These are phyloP conservation scores for Kodamaea jinghongensis DNA, from an alignment of 805 yeast species.

Conservation along the genomic window DNA sequence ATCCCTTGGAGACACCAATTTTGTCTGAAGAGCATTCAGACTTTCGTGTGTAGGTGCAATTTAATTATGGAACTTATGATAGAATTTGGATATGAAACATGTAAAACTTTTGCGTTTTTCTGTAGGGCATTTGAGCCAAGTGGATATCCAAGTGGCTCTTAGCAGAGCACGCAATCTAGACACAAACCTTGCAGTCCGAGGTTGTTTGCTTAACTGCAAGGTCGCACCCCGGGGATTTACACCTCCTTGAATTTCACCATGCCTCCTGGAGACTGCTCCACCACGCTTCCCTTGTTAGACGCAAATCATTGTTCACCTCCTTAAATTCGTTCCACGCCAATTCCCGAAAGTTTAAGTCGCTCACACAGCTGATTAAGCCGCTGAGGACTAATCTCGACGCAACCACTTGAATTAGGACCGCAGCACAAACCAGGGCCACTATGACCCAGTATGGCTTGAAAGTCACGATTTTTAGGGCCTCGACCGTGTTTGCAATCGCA, in stretches of 20 bases:
- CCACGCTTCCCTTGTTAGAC: not conserved
- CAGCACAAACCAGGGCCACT: constrained; percentile 13
- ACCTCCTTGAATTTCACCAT: too few species aligned
- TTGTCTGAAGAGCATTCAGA: too few species aligned
- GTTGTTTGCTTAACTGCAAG: too few species aligned
- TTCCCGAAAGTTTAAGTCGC: constrained; percentile 10
- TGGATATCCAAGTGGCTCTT: too few species aligned
- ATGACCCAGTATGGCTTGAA: constrained; percentile 15
- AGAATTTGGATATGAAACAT: not conserved
- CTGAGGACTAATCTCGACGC: constrained; percentile 16
- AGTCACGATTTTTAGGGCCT: constrained; percentile 42
- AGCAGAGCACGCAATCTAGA: too few species aligned
- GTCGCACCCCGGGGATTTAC: too few species aligned
- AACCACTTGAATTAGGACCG: constrained; percentile 16
- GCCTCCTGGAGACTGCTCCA: not conserved
- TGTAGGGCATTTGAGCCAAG: too few species aligned
- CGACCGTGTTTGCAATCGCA: constrained; percentile 62
- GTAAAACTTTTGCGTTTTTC: too few species aligned
- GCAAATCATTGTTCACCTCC: constrained; percentile 1
- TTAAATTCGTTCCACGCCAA: constrained; percentile 20
- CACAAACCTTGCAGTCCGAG: too few species aligned
- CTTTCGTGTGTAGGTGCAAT: too few species aligned
- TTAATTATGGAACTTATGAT: not conserved
- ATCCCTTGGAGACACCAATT: constrained; percentile 80
- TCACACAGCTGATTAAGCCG: constrained; percentile 12